These are phyloP conservation scores for Trichosporon inkin DNA, from an alignment of 1,284 basidiomycete genomes.

Conservation along the genomic window DNA sequence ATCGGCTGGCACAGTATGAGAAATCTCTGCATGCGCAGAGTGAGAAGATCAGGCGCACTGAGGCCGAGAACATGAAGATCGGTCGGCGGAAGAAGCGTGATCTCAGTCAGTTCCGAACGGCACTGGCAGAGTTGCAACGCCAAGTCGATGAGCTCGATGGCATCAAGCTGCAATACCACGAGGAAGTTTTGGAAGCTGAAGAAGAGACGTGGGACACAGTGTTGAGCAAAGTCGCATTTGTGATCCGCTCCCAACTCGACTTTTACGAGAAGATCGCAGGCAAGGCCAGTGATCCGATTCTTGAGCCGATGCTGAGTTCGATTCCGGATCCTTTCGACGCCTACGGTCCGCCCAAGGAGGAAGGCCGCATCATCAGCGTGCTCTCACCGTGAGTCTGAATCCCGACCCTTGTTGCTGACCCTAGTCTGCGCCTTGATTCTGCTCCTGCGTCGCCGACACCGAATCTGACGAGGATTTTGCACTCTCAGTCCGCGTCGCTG, in stretches of 20 bases:
- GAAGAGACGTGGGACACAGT: slow-evolving; percentile 86
- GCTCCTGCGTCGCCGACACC: slow-evolving; percentile 36
- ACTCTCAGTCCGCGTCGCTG: slow-evolving; percentile 23
- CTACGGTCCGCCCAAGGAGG: slow-evolving; percentile 79
- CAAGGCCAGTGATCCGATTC: slow-evolving; percentile 84
- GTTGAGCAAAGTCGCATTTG: slow-evolving; percentile 64
- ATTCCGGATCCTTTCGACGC: slow-evolving; percentile 90
- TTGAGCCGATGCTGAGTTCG: slow-evolving; percentile 82
- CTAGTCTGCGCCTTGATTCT: slow-evolving; percentile 31
- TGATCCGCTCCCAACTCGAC: slow-evolving; percentile 48
- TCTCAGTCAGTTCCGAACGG: slow-evolving; percentile 77
- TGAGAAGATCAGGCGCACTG: slow-evolving; percentile 79
- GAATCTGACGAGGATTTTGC: slow-evolving; percentile 31
- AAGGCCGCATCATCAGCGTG: slow-evolving; percentile 89
- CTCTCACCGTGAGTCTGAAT: slow-evolving; percentile 65
- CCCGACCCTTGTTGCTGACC: slow-evolving; percentile 6
- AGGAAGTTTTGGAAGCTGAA: slow-evolving; percentile 83
- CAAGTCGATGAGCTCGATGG: slow-evolving; percentile 61
- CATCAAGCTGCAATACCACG: slow-evolving; percentile 52
- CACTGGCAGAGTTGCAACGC: slow-evolving; percentile 72
- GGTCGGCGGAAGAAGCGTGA: slow-evolving; percentile 70
- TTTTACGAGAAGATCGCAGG: slow-evolving; percentile 50
- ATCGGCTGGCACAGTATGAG: slow-evolving; percentile 75
- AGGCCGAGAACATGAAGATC: slow-evolving; percentile 73
- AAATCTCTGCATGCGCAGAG: slow-evolving; percentile 74